These are phyloP conservation scores for Austroboletus niveus DNA, from an alignment of 1,284 basidiomycete genomes.

Conservation along the genomic window DNA sequence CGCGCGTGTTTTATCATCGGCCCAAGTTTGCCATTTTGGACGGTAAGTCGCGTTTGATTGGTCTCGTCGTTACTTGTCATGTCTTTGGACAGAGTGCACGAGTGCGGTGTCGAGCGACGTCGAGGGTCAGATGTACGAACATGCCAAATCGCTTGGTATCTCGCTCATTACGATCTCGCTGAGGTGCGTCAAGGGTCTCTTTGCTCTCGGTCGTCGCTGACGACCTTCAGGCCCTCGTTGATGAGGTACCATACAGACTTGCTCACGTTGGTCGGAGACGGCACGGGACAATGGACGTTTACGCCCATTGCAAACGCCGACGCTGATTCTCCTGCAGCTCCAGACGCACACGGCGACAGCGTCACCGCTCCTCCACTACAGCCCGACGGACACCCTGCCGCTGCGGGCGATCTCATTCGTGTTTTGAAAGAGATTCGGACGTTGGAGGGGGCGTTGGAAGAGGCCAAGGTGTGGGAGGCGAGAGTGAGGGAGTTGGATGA, in stretches of 20 bases:
- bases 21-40: conserved; percentile 78
- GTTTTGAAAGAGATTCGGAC: conserved; percentile 55
- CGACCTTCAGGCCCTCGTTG: conserved; percentile 60
- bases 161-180: conserved; percentile 92
- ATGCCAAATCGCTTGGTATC: conserved; percentile 89
- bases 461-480: conserved; percentile 66
- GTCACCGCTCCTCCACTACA: conserved; percentile 24
- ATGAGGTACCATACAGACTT: conserved; percentile 84
- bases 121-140: conserved; percentile 94
- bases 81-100: conserved; percentile 71
- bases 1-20: conserved; percentile 81
- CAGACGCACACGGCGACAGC: not conserved
- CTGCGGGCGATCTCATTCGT: conserved; percentile 21
- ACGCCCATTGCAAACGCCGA: conserved; percentile 27
- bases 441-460: conserved; percentile 64
- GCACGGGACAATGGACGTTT: conserved; percentile 66
- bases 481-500: conserved; percentile 27
- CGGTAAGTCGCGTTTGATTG: conserved; percentile 44
- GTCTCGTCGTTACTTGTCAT: not conserved
- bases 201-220: not conserved
- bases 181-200: conserved; percentile 42
- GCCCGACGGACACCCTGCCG: conserved; percentile 26
- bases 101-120: conserved; percentile 96
- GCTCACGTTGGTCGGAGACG: conserved; percentile 72
- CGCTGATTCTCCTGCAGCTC: not conserved